Percentiles rank a stretch among this genome's conserved stretches.
These are phyloP conservation scores for Didymosphaeria variabile DNA, from an alignment of 2,329 filamentous ascomycete genomes.

Conservation along the genomic window DNA sequence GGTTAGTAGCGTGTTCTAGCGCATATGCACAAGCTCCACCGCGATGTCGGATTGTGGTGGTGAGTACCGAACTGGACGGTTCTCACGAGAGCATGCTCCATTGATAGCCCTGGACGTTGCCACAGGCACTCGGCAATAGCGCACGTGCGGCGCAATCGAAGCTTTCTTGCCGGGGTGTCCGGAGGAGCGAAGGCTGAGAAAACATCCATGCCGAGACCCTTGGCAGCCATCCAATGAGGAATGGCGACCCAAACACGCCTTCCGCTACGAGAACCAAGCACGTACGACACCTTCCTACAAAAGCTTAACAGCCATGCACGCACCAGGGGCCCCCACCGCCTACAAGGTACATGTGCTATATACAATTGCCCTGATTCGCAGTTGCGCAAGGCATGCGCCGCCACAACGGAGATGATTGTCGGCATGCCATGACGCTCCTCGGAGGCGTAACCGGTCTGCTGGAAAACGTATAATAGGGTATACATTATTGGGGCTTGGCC, in stretches of 20 bases:
- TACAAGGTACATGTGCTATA: constrained; percentile 7
- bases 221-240: constrained; percentile 9
- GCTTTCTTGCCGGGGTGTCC: not conserved
- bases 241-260: not conserved
- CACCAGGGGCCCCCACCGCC: not conserved
- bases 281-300: constrained; percentile 12
- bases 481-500: not conserved
- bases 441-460: not conserved
- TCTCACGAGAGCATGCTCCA: not conserved
- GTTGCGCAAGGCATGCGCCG: not conserved
- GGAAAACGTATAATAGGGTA: not conserved
- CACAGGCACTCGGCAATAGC: constrained; percentile 1
- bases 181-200: not conserved
- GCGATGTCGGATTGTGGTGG: not conserved
- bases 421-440: not conserved
- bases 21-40: not conserved
- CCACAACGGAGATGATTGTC: constrained; percentile 2
- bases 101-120: not conserved
- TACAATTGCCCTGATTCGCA: not conserved
- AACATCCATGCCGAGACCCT: constrained; percentile 4
- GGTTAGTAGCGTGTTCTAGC: not conserved
- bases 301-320: constrained; percentile 9
- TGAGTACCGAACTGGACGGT: not conserved
- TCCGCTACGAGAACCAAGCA: not conserved
- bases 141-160: constrained; percentile 2